Conservation (phyloP, 2,329 filamentous ascomycete species). For the Truncatella angustata region DNA sequence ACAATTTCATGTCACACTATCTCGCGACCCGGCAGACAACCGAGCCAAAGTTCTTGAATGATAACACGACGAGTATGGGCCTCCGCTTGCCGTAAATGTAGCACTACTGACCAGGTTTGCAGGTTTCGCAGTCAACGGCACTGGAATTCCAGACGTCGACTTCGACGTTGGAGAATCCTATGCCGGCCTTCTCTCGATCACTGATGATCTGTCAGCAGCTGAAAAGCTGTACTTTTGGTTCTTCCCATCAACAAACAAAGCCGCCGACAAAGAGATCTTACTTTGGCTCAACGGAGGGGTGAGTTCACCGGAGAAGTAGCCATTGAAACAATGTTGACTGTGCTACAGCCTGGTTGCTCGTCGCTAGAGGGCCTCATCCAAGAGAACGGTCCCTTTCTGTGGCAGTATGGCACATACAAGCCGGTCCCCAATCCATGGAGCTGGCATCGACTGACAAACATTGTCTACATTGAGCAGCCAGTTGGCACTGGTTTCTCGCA, state of each 20-base stretch:
- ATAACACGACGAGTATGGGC: slow-evolving; percentile 27
- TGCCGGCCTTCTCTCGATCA: slow-evolving; percentile 56
- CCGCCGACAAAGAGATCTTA: slow-evolving; percentile 47
- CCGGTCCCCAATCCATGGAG: slow-evolving; percentile 67
- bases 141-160: slow-evolving; percentile 59
- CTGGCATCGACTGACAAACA: slow-evolving; percentile 76
- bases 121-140: slow-evolving; percentile 61
- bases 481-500: slow-evolving; percentile 67
- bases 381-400: slow-evolving; percentile 73
- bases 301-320: slow-evolving; percentile 18
- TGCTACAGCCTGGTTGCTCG: slow-evolving; percentile 50
- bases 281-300: slow-evolving; percentile 52
- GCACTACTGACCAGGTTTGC: slow-evolving; percentile 13
- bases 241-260: slow-evolving; percentile 46
- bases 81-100: neutral
- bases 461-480: slow-evolving; percentile 73
- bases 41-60: slow-evolving; percentile 23
- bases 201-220: slow-evolving; percentile 35
- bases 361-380: slow-evolving; percentile 70
- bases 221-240: slow-evolving; percentile 57
- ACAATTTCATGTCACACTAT: slow-evolving; percentile 18
- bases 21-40: slow-evolving; percentile 22
- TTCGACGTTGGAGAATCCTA: slow-evolving; percentile 63
- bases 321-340: neutral
- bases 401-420: slow-evolving; percentile 67